Evolutionary conservation across 345 rosid species (phyloP), one percentile per base, ranked within the genome.

Genomic region (Linum usitatissimum): DNA sequence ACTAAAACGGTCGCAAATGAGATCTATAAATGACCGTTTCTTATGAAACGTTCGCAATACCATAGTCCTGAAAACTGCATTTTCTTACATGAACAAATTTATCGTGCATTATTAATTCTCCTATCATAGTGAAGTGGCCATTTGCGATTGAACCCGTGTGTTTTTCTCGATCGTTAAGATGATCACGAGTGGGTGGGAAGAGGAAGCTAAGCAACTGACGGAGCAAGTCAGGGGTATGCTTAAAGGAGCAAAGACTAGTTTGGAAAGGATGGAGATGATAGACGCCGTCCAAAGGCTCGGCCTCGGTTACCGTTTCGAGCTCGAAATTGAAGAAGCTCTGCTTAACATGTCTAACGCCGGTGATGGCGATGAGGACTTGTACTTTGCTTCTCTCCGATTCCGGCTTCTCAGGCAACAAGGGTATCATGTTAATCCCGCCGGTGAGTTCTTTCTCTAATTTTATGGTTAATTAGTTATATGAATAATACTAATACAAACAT

Each of bases 371-470:
- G 58, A 42, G 2, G 62, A 64, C 3, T 67, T 72, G 9, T 3
- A 13, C 56, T 54, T 57, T 1, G 54, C 20, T 12, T 65, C 82
- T n/a, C 77, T 78, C 1, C 62, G 66, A 57, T 78, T 78, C 45
- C 66, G 79, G 28, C 63, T 78, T 20, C 64, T 70, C 9, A 59
- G 73, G 53, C 82, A 78, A 59, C 75, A 65, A 20, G 77, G 79
- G 56, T 67, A 68, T 9, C 36, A 30, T 60, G 60, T 70, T 66
- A 64, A 2, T 42, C 49, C 49, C 10, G 15, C 79, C n/a, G 64
- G 73, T 64, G 75, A 79, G 69, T 55, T 17, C 21, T n/a, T n/a
- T 14, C n/a, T n/a, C n/a, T n/a, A n/a, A n/a, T n/a, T n/a, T n/a
- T n/a, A n/a, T n/a, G n/a, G n/a, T n/a, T n/a, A n/a, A n/a, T n/a